Base-by-base conservation (phyloP, 495 filamentous ascomycete genomes). In the Extremus antarcticus region DNA sequence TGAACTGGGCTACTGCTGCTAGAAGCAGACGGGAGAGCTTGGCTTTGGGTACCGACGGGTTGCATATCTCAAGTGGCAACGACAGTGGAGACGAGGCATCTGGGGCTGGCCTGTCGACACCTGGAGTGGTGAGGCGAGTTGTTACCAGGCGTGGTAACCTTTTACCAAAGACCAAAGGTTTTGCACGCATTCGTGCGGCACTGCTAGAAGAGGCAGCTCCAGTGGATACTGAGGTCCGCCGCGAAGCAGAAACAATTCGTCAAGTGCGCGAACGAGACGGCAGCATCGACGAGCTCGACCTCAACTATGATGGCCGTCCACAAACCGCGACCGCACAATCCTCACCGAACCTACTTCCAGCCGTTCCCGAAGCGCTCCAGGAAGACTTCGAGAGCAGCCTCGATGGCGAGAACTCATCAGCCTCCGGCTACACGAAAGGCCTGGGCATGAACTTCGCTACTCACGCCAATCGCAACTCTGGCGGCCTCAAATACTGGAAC, bases 141-240 rank as follows among this genome's bases (percentile, higher is more conserved):
- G 92, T 98, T 15, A 94, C 89, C 20, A 76, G 92, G 25, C 76
- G 91, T 53, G 85, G 91, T 2, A 97, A 90, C 67, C 73, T 98
- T 60, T 70, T 98, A 85, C 92, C 92, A 16, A 99, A 99, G 73
- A 88, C 90, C 0, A 95, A 95, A 71, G 86, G 80, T 0, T 97
- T 97, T 68, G 88, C 90, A 1, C 85, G 92, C 2, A 94, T 99
- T 61, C 81, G 85, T 47, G 94, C 92, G 10, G 88, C 87, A 7
- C 78, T 99, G 0, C 74, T 83, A 48, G 92, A 97, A 69, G 92
- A 99, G 70, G 78, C 78, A 38, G 78, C 88, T 0, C 92, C 92
- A 0, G 68, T 94, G 24, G 94, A 97, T 58, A 83, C 82, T 41
- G 92, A 99, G 67, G 78, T 90, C 57, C 84, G 86, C 53, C 85